These are phyloP conservation scores for Metschnikowia borealis DNA, from an alignment of 805 yeast species.

Conservation along the genomic window DNA sequence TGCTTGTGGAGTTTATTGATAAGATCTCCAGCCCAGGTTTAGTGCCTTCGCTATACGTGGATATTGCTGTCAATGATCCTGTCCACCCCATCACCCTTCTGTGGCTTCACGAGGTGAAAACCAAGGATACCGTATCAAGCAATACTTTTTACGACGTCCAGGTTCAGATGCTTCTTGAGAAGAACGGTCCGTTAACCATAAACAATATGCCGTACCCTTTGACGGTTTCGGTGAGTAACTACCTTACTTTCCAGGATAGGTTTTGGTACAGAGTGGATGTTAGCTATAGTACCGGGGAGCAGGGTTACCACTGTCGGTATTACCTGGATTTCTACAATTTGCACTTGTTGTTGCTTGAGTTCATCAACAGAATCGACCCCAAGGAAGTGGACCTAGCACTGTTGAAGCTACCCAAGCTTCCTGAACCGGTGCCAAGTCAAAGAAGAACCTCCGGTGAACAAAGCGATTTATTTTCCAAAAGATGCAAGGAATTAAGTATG, in stretches of 20 bases:
- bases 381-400: slow-evolving; percentile 1
- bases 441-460: slow-evolving; percentile 16
- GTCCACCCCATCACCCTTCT: slow-evolving; percentile 34
- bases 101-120: slow-evolving; percentile 29
- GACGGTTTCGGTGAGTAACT: slow-evolving; percentile 37
- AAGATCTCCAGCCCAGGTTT: slow-evolving; percentile 44
- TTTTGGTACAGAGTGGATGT: slow-evolving; percentile 51
- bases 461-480: slow-evolving; percentile 17
- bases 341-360: slow-evolving; percentile 32
- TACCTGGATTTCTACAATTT: slow-evolving; percentile 50
- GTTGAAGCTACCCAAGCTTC: slow-evolving; percentile 36
- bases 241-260: slow-evolving; percentile 38
- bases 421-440: slow-evolving; percentile 44
- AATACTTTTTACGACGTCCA: slow-evolving; percentile 25
- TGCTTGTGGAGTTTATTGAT: slow-evolving; percentile 52
- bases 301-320: slow-evolving; percentile 42
- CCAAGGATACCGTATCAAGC: slow-evolving; percentile 1
- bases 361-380: slow-evolving; percentile 4
- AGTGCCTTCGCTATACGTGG: slow-evolving; percentile 49
- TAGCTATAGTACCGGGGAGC: slow-evolving; percentile 29
- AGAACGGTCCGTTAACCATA: slow-evolving; percentile 22
- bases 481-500: slow-evolving; percentile 39
- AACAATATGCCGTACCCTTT: slow-evolving; percentile 32
- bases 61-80: slow-evolving; percentile 41
- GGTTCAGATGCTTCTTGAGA: slow-evolving; percentile 21